A percentile compares a stretch with the other conserved stretches of the same genome.
Evolutionary conservation across 139 green algal genomes (phyloP).

Genomic region (Coccomyxa sp.): DNA sequence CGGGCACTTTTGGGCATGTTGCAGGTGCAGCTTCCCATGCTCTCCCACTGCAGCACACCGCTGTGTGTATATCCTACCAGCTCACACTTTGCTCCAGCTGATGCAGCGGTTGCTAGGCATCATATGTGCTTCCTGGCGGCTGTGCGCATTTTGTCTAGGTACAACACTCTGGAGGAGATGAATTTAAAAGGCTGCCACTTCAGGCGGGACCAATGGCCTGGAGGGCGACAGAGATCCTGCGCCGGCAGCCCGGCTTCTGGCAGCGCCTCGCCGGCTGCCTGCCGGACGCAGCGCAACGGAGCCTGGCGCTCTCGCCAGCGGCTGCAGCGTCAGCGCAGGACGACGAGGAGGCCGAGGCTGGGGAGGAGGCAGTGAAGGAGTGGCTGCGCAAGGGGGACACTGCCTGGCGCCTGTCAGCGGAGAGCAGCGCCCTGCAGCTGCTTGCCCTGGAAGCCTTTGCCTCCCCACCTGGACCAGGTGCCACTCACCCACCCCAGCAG

Average conservation of each 20-base stretch:
- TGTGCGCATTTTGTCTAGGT: too few species aligned
- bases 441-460: conserved; percentile 6
- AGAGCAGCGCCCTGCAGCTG: conserved; percentile 37
- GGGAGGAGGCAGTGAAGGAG: background rate
- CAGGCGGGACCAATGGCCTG: conserved; percentile 25
- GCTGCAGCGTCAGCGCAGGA: background rate
- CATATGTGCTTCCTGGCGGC: too few species aligned
- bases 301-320: background rate
- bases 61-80: background rate
- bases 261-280: conserved; percentile 4
- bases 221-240: conserved; percentile 37
- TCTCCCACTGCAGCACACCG: background rate
- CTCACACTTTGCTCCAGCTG: too few species aligned
- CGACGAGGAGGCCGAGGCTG: background rate
- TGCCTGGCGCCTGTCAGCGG: conserved; percentile 22
- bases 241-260: conserved; percentile 39
- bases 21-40: conserved; percentile 19
- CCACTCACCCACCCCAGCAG: background rate
- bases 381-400: background rate
- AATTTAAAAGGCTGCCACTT: too few species aligned
- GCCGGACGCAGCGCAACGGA: background rate
- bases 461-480: too few species aligned
- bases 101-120: too few species aligned
- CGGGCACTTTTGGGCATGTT: conserved; percentile 46
- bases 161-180: too few species aligned